phyloP scores from a whole-genome alignment of 2,329 filamentous ascomycete genomes.

The Didymosphaeria variabile region DNA sequence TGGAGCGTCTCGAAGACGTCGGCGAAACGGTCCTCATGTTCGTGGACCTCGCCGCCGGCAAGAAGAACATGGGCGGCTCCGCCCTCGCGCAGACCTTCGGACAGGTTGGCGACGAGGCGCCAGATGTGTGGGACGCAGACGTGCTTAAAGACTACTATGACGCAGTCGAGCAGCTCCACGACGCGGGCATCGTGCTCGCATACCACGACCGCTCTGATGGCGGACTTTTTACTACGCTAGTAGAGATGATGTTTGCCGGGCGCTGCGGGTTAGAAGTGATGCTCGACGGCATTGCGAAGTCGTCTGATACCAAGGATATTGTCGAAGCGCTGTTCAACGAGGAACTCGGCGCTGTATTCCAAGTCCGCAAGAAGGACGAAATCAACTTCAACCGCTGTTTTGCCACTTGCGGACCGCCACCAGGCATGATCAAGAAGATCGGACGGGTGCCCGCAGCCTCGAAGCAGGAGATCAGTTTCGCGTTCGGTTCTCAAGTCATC shows the following conservation, averaged over 20 bases:
- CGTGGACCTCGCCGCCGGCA: conserved; percentile 85
- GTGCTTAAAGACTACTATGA: conserved; percentile 91
- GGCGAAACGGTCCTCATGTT: conserved; percentile 89
- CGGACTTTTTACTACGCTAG: conserved; percentile 87
- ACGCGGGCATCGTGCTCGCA: conserved; percentile 79
- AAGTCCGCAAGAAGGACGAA: conserved; percentile 86
- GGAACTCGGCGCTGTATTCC: conserved; percentile 95
- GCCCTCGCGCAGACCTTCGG: conserved; percentile 90
- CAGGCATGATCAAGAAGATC: conserved; percentile 83
- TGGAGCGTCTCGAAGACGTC: conserved; percentile 83
- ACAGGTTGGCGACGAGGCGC: conserved; percentile 82
- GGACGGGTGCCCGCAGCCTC: conserved; percentile 74
- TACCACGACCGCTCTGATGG: conserved; percentile 97
- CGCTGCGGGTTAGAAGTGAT: conserved; percentile 87
- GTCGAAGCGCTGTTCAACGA: conserved; percentile 91
- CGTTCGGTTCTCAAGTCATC: conserved; percentile 73
- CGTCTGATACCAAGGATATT: conserved; percentile 69
- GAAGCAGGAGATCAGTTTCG: conserved; percentile 81
- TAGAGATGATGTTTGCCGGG: conserved; percentile 98
- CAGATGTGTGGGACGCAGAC: conserved; percentile 84
- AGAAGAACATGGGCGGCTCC: conserved; percentile 86
- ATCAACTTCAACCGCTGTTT: conserved; percentile 88
- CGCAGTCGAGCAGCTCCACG: conserved; percentile 75
- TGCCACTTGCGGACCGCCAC: conserved; percentile 85
- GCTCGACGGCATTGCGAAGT: conserved; percentile 74